These are phyloP conservation scores for Yamadazyma paraphyllophila DNA, from an alignment of 805 yeast genomes.

Conservation along the genomic window DNA sequence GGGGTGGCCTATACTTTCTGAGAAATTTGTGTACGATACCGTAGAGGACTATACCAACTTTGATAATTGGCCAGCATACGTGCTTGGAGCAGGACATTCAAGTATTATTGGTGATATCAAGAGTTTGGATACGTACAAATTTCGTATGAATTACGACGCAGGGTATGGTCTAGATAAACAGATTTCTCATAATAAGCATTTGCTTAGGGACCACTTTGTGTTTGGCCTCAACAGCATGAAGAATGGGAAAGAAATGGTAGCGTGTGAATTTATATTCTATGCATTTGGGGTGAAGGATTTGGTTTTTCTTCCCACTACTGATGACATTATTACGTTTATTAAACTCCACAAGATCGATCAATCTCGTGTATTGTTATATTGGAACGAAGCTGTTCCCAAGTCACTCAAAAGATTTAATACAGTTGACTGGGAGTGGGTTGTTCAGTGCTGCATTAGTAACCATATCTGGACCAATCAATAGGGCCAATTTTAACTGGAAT, in stretches of 20 bases:
- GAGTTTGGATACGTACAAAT: slow-evolving; percentile 49
- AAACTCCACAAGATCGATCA: not conserved
- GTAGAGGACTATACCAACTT: slow-evolving; percentile 23
- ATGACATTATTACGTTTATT: slow-evolving; percentile 10
- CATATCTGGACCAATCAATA: slow-evolving; percentile 23
- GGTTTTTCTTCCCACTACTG: not conserved
- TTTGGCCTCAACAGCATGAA: slow-evolving; percentile 29
- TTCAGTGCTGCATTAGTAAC: slow-evolving; percentile 53
- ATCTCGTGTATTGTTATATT: slow-evolving; percentile 23
- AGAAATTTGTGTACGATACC: slow-evolving; percentile 54
- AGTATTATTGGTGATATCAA: slow-evolving; percentile 39
- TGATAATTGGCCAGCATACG: slow-evolving; percentile 48
- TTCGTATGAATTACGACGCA: slow-evolving; percentile 33
- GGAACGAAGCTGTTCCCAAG: slow-evolving; percentile 15
- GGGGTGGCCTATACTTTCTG: slow-evolving; percentile 83
- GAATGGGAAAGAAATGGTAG: slow-evolving; percentile 27
- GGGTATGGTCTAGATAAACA: slow-evolving; percentile 39
- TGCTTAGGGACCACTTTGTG: slow-evolving; percentile 36
- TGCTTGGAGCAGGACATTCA: slow-evolving; percentile 74
- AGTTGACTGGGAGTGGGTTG: slow-evolving; percentile 65
- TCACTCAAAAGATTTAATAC: not conserved
- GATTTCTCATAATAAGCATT: slow-evolving; percentile 33
- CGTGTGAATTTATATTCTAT: slow-evolving; percentile 44
- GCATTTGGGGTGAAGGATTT: slow-evolving; percentile 43
- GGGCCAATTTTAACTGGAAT: too few species aligned